A percentile compares a stretch with the other conserved stretches of the same genome.
Conservation (phyloP, 1,139 yeast genomes). For the Zhuliangozyma blackwelliae region DNA sequence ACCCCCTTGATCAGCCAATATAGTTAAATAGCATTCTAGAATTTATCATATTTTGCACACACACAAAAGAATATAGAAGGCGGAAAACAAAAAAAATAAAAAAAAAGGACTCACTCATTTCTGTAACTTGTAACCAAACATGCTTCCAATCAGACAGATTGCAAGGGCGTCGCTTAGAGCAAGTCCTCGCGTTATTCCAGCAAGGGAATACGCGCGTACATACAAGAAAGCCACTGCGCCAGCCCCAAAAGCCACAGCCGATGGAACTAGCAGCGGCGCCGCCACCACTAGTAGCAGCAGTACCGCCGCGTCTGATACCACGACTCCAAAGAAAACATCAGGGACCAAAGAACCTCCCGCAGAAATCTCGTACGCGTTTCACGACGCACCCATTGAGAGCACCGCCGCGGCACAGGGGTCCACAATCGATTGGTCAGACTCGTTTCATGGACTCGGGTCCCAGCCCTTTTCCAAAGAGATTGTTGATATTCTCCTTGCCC, state of each 20-base stretch:
- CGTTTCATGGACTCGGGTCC: conserved; percentile 79
- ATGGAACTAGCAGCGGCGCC: too few species aligned
- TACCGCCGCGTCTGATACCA: conserved; percentile 3
- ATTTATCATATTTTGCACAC: too few species aligned
- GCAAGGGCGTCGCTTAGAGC: too few species aligned
- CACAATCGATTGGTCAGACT: conserved; percentile 60
- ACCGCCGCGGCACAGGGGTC: too few species aligned
- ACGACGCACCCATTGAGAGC: conserved; percentile 15
- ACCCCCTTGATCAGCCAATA: too few species aligned
- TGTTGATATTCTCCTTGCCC: conserved; percentile 55
- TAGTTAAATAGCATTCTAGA: too few species aligned
- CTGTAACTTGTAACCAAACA: too few species aligned
- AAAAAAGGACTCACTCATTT: background rate
- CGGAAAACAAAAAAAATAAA: background rate
- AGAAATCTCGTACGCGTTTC: conserved; percentile 12
- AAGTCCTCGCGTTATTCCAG: too few species aligned
- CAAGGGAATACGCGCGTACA: conserved; percentile 2
- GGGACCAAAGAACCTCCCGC: conserved; percentile 1
- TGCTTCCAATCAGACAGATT: too few species aligned
- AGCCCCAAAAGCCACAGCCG: too few species aligned
- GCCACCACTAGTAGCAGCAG: too few species aligned
- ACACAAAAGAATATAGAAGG: too few species aligned
- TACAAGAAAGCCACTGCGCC: conserved; percentile 8
- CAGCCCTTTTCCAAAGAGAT: conserved; percentile 64
- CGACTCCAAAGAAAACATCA: conserved; percentile 3